Percentiles rank a stretch among this genome's conserved stretches.
phyloP scores from a whole-genome alignment of 148 eudicot species.

The Salicornia ramosissima region DNA sequence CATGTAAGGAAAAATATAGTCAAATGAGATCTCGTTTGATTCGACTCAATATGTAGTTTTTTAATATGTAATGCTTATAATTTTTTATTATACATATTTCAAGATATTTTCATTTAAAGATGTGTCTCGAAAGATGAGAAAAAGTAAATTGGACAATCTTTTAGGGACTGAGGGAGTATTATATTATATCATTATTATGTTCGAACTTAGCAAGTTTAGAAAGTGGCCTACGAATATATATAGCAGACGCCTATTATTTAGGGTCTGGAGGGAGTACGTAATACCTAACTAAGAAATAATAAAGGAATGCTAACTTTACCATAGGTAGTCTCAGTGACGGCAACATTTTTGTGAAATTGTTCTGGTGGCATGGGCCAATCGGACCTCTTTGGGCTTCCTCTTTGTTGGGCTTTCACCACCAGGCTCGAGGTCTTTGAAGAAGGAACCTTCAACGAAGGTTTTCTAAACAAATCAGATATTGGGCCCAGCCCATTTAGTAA shows the following conservation, averaged over 20 bases:
- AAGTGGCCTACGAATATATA: too few species aligned
- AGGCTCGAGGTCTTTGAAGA: conserved; percentile 1
- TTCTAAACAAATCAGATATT: neutral
- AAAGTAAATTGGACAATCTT: too few species aligned
- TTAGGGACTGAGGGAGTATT: too few species aligned
- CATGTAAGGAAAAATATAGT: too few species aligned
- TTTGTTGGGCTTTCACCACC: conserved; percentile 11
- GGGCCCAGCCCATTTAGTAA: neutral
- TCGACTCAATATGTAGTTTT: too few species aligned
- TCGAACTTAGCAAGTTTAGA: too few species aligned
- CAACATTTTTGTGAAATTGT: conserved; percentile 7
- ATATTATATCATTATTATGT: too few species aligned
- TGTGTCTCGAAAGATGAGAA: too few species aligned
- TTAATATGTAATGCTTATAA: too few species aligned
- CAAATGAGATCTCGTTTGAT: too few species aligned
- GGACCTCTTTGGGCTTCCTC: neutral
- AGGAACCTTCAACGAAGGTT: neutral
- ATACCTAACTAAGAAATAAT: neutral
- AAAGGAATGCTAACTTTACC: neutral
- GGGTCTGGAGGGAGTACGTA: neutral
- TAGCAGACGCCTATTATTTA: neutral
- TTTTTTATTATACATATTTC: too few species aligned
- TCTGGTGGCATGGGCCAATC: neutral
- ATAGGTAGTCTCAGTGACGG: conserved; percentile 2
- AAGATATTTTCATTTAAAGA: too few species aligned